Evolutionary conservation across 1,284 basidiomycete genomes (phyloP), one percentile per base, ranked within the genome.

Genomic region (Ustilago cynodontis): DNA sequence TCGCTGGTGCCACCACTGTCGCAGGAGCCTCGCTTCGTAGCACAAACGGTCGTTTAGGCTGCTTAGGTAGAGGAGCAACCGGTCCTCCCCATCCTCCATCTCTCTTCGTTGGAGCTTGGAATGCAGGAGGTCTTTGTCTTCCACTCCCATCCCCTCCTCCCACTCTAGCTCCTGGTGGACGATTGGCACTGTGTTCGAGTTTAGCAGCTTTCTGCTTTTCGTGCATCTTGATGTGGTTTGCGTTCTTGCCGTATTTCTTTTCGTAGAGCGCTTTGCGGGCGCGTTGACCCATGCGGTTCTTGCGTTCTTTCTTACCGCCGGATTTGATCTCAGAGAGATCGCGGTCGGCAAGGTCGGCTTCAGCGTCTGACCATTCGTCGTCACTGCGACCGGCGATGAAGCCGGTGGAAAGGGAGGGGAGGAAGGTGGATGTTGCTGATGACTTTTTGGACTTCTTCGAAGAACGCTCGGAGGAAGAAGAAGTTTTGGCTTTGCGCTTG

Each of bases 241-340:
- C 95, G 69, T 92, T 91, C 73, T 89, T 90, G 60, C 95, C 95
- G 82, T 91, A 98, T 87, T 95, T 98, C 87, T 95, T 95, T 88
- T 97, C 95, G 94, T 95, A 98, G 75, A 98, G 95, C 93, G 93
- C 93, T 88, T 93, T 89, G 64, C 95, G 89, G 11, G 95, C 95
- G 58, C 94, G 88, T 86, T 98, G 95, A 18, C 95, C 95, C 58
- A 94, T 89, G 56, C 95, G 88, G 80, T 98, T 98, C 88, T 94
- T 97, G 87, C 91, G 91, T 37, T 78, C 71, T 51, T 71, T 75
- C 54, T 71, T 77, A 28, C 28, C 39, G 33, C 65, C 71, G 20
- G 55, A 74, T 57, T 59, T 69, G 67, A 60, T 65, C 37, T 77
- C 74, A 20, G 88, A 86, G 50, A 92, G 91, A 18, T 82, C 84